Evolutionary conservation across 1,284 basidiomycete species (phyloP).

Genomic region (Coniophora puteana): DNA sequence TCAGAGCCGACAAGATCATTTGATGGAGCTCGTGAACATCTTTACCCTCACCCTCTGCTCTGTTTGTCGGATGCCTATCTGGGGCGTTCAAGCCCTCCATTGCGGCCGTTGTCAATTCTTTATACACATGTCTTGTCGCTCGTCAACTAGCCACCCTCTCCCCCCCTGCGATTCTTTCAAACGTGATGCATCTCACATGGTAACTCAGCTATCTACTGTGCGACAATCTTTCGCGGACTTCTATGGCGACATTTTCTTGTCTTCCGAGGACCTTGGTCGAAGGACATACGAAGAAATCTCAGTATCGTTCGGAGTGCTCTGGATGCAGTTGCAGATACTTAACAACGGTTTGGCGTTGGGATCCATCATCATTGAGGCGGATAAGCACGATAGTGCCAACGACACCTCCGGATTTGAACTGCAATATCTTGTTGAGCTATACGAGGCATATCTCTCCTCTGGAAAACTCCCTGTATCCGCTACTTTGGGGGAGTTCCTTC

Average conservation of each 20-base stretch:
- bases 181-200: constrained; percentile 44
- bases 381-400: constrained; percentile 28
- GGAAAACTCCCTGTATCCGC: constrained; percentile 38
- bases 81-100: constrained; percentile 70
- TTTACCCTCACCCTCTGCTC: constrained; percentile 72
- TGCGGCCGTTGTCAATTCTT: constrained; percentile 63
- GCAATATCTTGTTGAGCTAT: constrained; percentile 47
- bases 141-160: constrained; percentile 19
- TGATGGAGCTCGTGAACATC: constrained; percentile 56
- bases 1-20: constrained; percentile 37
- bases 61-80: constrained; percentile 64
- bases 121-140: constrained; percentile 54
- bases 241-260: constrained; percentile 45
- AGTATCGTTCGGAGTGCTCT: constrained; percentile 52
- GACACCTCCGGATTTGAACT: constrained; percentile 55
- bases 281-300: constrained; percentile 68
- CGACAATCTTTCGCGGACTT: constrained; percentile 51
- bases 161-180: constrained; percentile 35
- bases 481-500: constrained; percentile 49
- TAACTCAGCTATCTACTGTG: constrained; percentile 45
- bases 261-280: constrained; percentile 38
- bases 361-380: constrained; percentile 49
- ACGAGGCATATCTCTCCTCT: constrained; percentile 46
- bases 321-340: constrained; percentile 65
- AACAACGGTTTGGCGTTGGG: constrained; percentile 62